Conservation (phyloP, 768 basidiomycete species). For the Gloeopeniophorella convolvens region DNA sequence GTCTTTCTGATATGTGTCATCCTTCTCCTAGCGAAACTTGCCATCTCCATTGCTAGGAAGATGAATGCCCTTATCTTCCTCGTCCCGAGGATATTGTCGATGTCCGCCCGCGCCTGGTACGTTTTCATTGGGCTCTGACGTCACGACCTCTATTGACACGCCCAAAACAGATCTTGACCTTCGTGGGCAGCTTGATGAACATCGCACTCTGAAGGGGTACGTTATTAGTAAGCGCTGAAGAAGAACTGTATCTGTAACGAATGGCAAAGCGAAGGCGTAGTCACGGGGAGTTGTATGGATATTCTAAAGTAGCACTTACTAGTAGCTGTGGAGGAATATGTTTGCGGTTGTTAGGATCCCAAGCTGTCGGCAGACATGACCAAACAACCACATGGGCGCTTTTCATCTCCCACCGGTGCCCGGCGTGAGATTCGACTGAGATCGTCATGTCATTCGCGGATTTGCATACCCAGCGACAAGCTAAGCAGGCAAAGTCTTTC, state of each 20-base stretch:
- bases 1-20: not conserved
- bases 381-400: constrained; percentile 10
- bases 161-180: constrained; percentile 73
- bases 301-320: constrained; percentile 5
- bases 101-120: constrained; percentile 79
- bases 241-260: not conserved
- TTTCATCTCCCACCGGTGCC: not conserved
- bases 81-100: constrained; percentile 96
- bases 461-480: constrained; percentile 9
- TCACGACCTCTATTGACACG: not conserved
- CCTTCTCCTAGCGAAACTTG: constrained; percentile 73
- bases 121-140: not conserved
- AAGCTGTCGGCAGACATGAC: constrained; percentile 17
- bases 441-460: constrained; percentile 13
- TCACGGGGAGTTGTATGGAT: not conserved
- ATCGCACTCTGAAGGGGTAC: constrained; percentile 36
- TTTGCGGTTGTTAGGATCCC: constrained; percentile 22
- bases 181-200: constrained; percentile 90
- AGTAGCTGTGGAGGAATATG: constrained; percentile 4
- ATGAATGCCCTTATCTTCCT: constrained; percentile 94
- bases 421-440: not conserved
- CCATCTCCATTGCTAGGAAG: constrained; percentile 98
- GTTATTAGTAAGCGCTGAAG: constrained; percentile 4
- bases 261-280: not conserved
- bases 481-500: constrained; percentile 11